Evolutionary conservation across 176 grass and related monocot species (phyloP).

Genomic region (Hyparrhenia diplandra): DNA sequence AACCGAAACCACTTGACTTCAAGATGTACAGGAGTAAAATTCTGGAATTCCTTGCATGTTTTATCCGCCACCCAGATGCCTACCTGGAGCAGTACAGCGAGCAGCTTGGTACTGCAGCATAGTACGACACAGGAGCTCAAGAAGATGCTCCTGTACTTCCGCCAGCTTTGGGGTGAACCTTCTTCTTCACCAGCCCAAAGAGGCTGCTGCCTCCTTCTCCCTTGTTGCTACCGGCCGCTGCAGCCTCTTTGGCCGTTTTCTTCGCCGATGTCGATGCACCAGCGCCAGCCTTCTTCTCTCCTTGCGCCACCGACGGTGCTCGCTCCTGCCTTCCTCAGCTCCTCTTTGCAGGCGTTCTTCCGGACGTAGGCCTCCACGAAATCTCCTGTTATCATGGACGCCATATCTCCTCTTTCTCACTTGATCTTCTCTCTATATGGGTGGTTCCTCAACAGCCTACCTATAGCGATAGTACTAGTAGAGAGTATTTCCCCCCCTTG

Average conservation of each 20-base stretch:
- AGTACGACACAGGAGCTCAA: neutral
- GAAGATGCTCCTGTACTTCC: neutral
- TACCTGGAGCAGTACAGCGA: neutral
- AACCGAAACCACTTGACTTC: neutral
- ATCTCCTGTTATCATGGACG: conserved; percentile 34
- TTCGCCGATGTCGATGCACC: neutral
- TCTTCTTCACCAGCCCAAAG: conserved; percentile 14
- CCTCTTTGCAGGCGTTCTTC: conserved; percentile 31
- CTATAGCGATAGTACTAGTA: neutral
- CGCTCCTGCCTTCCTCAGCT: neutral
- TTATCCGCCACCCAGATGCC: neutral
- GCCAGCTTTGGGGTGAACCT: conserved; percentile 14
- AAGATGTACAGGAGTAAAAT: neutral
- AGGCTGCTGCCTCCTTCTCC: neutral
- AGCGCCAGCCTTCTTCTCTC: neutral
- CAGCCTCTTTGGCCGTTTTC: neutral
- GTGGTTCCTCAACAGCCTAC: neutral
- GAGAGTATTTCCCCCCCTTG: neutral
- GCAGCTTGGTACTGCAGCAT: neutral
- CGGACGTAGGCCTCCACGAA: conserved; percentile 29
- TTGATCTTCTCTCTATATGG: neutral
- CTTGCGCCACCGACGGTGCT: neutral
- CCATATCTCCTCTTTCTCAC: neutral
- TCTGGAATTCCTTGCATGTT: neutral
- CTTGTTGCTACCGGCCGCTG: neutral